Conservation (phyloP, 1,284 basidiomycete genomes). For the Ganoderma leucocontextum region DNA sequence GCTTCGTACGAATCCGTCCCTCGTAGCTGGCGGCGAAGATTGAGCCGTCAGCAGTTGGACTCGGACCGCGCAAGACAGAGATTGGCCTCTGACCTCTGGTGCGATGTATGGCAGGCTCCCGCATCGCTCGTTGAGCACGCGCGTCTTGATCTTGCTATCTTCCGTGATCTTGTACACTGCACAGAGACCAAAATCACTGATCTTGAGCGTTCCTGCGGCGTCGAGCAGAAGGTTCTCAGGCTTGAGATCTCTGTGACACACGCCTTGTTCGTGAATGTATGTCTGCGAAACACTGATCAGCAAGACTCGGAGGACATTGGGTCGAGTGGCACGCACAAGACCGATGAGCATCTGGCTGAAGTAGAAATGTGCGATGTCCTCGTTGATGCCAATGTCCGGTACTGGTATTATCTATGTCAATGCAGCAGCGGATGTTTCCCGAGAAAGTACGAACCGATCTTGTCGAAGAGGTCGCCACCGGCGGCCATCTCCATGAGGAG, state of each 20-base stretch:
- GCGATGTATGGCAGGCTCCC: slow-evolving; percentile 97
- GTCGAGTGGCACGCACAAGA: slow-evolving; percentile 56
- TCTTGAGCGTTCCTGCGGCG: slow-evolving; percentile 83
- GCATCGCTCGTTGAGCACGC: slow-evolving; percentile 81
- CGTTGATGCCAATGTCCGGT: slow-evolving; percentile 88
- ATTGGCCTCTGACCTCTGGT: slow-evolving; percentile 90
- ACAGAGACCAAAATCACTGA: slow-evolving; percentile 96
- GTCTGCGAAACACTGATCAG: slow-evolving; percentile 51
- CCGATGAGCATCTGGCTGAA: slow-evolving; percentile 91
- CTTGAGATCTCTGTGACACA: slow-evolving; percentile 96
- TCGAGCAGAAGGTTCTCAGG: slow-evolving; percentile 94
- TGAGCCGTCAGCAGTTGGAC: too few relatives aligned
- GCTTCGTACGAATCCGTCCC: slow-evolving; percentile 77
- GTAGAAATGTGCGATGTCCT: slow-evolving; percentile 92
- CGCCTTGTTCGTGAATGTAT: slow-evolving; percentile 90
- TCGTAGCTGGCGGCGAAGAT: too few relatives aligned
- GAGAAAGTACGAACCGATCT: slow-evolving; percentile 76
- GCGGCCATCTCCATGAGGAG: slow-evolving; percentile 93
- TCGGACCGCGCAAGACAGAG: too few relatives aligned
- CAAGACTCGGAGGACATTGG: background rate
- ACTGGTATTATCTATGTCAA: slow-evolving; percentile 50
- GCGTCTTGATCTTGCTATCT: slow-evolving; percentile 65
- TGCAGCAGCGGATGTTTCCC: background rate
- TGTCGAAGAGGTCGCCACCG: slow-evolving; percentile 97
- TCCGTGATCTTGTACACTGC: slow-evolving; percentile 93